Conservation (phyloP, 2,329 filamentous ascomycete species). For the Colletotrichum graminicola region DNA sequence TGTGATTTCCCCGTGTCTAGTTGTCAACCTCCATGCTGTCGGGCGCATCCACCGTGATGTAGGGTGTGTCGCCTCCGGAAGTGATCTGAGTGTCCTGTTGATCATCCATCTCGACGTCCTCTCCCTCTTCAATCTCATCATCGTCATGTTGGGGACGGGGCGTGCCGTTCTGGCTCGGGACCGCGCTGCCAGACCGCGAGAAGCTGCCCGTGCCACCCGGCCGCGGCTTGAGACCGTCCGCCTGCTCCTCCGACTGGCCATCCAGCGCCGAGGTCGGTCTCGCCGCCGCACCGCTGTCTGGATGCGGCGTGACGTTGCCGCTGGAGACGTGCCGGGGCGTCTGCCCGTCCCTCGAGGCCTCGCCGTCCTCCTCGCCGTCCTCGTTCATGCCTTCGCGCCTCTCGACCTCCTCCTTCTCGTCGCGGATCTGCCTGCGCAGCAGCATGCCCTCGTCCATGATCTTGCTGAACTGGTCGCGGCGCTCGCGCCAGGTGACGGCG, state of each 20-base stretch:
- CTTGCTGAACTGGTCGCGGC: slow-evolving; percentile 85
- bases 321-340: slow-evolving; percentile 65
- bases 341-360: slow-evolving; percentile 59
- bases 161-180: slow-evolving; percentile 54
- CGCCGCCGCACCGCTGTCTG: slow-evolving; percentile 56
- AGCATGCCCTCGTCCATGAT: slow-evolving; percentile 94
- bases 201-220: slow-evolving; percentile 27
- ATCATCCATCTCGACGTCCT: slow-evolving; percentile 72
- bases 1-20: slow-evolving; percentile 3
- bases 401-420: slow-evolving; percentile 96
- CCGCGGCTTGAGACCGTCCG: slow-evolving; percentile 47
- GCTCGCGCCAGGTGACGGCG: slow-evolving; percentile 84
- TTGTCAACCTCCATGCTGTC: slow-evolving; percentile 74
- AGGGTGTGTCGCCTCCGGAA: slow-evolving; percentile 59
- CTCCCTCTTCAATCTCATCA: slow-evolving; percentile 57
- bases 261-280: slow-evolving; percentile 50
- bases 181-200: slow-evolving; percentile 56
- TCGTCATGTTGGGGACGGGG: slow-evolving; percentile 49
- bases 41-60: slow-evolving; percentile 63
- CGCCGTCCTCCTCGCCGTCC: slow-evolving; percentile 71
- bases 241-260: slow-evolving; percentile 48
- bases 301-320: slow-evolving; percentile 64
- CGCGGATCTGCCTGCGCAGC: slow-evolving; percentile 85
- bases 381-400: slow-evolving; percentile 84
- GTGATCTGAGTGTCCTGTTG: slow-evolving; percentile 51